These are phyloP conservation scores for Sphenostylis stenocarpa DNA, from an alignment of 306 rosid species.

Conservation along the genomic window DNA sequence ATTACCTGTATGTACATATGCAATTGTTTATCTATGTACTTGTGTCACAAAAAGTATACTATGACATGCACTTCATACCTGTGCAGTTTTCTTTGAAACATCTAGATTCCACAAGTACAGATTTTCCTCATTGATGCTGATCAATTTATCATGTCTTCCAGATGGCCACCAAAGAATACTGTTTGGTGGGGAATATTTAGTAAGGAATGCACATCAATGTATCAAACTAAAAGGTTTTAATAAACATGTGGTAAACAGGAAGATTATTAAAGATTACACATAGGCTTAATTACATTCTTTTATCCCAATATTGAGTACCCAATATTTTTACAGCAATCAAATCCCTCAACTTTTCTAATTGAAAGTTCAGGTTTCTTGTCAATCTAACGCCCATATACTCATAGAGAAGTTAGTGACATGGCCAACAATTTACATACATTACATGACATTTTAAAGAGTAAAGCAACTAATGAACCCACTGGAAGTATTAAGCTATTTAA, in stretches of 20 bases:
- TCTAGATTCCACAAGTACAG: constrained; percentile 85
- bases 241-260: constrained; percentile 10
- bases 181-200: constrained; percentile 37
- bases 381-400: neutral
- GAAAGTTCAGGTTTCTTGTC: neutral
- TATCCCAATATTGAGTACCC: neutral
- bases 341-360: neutral
- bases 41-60: constrained; percentile 12
- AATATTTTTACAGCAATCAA: neutral
- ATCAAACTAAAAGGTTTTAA: neutral
- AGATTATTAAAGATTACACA: constrained; percentile 5
- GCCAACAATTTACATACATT: neutral
- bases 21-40: neutral
- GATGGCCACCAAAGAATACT: constrained; percentile 98
- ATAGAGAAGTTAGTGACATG: neutral
- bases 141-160: constrained; percentile 86
- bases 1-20: neutral
- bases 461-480: neutral
- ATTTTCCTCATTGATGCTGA: constrained; percentile 85
- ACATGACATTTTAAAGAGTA: neutral
- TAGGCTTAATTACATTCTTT: neutral
- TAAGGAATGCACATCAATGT: constrained; percentile 9
- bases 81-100: constrained; percentile 78
- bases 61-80: constrained; percentile 52
- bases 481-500: neutral